Evolutionary conservation across 352 stramenopile genomes (phyloP).

Genomic region (Phytophthora nicotianae): DNA sequence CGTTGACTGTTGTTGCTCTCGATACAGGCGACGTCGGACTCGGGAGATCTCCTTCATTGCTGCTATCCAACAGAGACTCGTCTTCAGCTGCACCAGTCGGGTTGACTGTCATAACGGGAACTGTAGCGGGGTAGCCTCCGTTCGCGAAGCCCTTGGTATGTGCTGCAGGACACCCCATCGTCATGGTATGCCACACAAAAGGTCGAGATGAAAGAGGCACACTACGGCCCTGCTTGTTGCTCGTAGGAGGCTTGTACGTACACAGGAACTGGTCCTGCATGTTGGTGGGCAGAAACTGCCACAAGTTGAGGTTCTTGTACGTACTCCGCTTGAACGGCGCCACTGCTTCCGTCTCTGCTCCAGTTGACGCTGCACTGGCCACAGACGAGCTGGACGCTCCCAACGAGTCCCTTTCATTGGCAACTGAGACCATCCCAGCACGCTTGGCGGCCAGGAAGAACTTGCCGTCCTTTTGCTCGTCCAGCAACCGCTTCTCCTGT

Average conservation of each 20-base stretch:
- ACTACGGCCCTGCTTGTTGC: conserved; percentile 16
- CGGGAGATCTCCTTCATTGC: conserved; percentile 22
- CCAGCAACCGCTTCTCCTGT: conserved; percentile 67
- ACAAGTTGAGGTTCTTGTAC: conserved; percentile 79
- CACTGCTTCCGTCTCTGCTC: conserved; percentile 36
- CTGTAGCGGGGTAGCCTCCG: conserved; percentile 52
- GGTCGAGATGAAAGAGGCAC: conserved; percentile 31
- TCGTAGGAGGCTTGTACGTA: conserved; percentile 46
- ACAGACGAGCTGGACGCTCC: conserved; percentile 19
- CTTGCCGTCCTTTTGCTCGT: conserved; percentile 54
- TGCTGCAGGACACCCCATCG: conserved; percentile 80
- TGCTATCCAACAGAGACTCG: conserved; percentile 35
- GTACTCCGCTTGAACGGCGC: conserved; percentile 86
- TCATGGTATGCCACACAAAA: conserved; percentile 88
- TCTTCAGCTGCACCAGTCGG: conserved; percentile 39
- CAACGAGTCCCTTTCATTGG: conserved; percentile 27
- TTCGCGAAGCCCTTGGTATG: conserved; percentile 84
- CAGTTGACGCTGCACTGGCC: conserved; percentile 21
- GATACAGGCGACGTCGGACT: conserved; percentile 44
- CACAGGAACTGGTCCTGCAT: conserved; percentile 87
- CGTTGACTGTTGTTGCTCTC: conserved; percentile 11
- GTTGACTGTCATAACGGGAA: conserved; percentile 25
- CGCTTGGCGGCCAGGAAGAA: conserved; percentile 45
- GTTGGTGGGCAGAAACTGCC: conserved; percentile 85
- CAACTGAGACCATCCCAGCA: conserved; percentile 22